Conservation (phyloP, 768 basidiomycete genomes). For the Xerocomus spinulosus region DNA sequence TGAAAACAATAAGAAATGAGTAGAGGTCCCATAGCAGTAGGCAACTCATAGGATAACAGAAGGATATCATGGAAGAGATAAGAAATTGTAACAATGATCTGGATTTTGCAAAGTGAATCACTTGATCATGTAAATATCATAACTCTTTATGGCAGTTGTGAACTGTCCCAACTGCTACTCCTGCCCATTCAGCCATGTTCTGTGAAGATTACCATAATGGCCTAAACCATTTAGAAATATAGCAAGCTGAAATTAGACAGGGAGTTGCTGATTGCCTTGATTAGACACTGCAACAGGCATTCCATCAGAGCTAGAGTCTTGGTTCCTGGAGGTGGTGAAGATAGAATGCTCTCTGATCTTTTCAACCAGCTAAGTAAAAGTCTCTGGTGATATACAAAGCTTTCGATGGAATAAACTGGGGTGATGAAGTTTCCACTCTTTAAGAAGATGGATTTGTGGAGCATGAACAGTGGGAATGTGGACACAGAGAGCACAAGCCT, state of each 20-base stretch:
- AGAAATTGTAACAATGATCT: no score
- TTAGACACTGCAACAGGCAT: not conserved
- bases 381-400: slow-evolving; percentile 22
- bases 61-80: no score
- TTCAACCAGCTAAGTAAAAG: slow-evolving; percentile 20
- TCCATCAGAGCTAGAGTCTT: slow-evolving; percentile 5
- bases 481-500: no score
- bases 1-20: no score
- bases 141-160: no score
- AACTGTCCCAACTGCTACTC: not conserved
- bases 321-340: slow-evolving; percentile 9
- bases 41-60: no score
- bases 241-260: slow-evolving; percentile 28
- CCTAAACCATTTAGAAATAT: slow-evolving; percentile 15
- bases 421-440: slow-evolving; percentile 9
- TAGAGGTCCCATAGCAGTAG: no score
- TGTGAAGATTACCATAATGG: not conserved
- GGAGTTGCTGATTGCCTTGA: slow-evolving; percentile 19
- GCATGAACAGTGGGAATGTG: slow-evolving; percentile 7
- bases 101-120: not conserved
- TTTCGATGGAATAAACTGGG: slow-evolving; percentile 23
- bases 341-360: slow-evolving; percentile 23
- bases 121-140: no score
- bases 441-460: slow-evolving; percentile 10
- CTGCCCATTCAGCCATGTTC: not conserved